Conservation (phyloP, 805 yeast species). For the Scheffersomyces spartinae region DNA sequence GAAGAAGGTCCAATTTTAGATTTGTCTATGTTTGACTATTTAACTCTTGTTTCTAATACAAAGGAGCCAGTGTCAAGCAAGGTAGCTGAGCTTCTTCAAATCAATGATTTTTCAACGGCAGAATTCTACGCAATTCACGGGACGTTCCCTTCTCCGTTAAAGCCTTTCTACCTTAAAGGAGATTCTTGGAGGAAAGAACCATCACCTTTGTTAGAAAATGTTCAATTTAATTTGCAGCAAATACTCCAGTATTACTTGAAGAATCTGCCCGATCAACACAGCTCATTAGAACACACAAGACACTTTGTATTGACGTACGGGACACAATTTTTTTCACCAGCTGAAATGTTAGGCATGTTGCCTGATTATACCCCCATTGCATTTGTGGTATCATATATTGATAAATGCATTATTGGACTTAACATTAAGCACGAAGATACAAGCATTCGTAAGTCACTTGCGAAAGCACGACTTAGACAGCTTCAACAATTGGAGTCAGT, state of each 20-base stretch:
- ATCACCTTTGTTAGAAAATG: too few relatives aligned
- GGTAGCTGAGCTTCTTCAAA: slow-evolving; percentile 12
- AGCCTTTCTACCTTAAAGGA: slow-evolving; percentile 7
- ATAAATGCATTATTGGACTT: slow-evolving; percentile 9
- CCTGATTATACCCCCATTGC: slow-evolving; percentile 21
- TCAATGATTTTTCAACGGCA: slow-evolving; percentile 21
- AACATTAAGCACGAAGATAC: slow-evolving; percentile 8
- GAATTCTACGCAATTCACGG: slow-evolving; percentile 17
- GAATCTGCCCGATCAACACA: slow-evolving; percentile 1
- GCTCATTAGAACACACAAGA: slow-evolving; percentile 10
- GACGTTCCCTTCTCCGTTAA: slow-evolving; percentile 11
- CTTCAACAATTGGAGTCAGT: not conserved
- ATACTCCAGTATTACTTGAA: slow-evolving; percentile 11
- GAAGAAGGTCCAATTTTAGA: slow-evolving; percentile 1
- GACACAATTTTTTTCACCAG: slow-evolving; percentile 7
- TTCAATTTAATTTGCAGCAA: slow-evolving; percentile 5
- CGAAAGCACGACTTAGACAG: not conserved
- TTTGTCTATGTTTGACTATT: slow-evolving; percentile 2
- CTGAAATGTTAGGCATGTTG: slow-evolving; percentile 15
- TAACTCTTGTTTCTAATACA: slow-evolving; percentile 1
- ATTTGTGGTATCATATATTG: slow-evolving; percentile 16
- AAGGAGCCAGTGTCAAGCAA: slow-evolving; percentile 1
- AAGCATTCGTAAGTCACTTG: not conserved
- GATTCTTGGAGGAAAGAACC: slow-evolving; percentile 1
- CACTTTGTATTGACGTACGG: slow-evolving; percentile 19